Percentiles rank a stretch among this genome's conserved stretches.
phyloP scores from a whole-genome alignment of 106 monocot species.

The Xerophyta viscosa region DNA sequence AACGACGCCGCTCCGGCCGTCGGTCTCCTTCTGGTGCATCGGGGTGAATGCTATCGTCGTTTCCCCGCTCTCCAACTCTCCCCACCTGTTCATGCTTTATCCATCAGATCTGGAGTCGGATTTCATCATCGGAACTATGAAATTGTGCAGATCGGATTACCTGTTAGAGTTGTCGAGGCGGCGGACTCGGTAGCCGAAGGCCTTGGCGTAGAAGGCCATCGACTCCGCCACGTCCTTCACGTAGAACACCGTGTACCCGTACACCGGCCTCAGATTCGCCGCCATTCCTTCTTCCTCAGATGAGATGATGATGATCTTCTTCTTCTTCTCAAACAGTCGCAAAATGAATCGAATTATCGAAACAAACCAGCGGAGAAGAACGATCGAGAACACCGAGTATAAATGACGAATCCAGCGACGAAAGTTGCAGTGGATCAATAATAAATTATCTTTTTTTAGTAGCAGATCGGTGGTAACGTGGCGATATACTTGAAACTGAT shows the following conservation, averaged over 20 bases:
- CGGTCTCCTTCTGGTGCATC: conserved; percentile 70
- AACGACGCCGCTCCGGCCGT: conserved; percentile 41
- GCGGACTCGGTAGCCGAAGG: conserved; percentile 72
- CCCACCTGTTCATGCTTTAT: conserved; percentile 36
- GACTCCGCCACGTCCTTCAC: conserved; percentile 72
- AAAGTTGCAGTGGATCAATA: no score
- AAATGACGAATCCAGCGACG: no score
- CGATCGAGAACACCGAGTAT: no score
- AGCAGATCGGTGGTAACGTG: no score
- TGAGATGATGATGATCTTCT: no score
- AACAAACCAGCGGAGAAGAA: no score
- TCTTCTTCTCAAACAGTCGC: no score
- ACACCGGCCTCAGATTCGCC: conserved; percentile 24
- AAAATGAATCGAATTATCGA: no score
- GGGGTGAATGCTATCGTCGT: conserved; percentile 86
- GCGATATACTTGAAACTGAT: no score
- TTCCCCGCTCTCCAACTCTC: conserved; percentile 68
- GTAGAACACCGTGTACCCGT: conserved; percentile 77
- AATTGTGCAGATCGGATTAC: neutral
- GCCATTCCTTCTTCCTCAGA: conserved; percentile 7
- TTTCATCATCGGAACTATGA: no score
- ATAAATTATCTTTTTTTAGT: no score
- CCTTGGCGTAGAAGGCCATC: conserved; percentile 59
- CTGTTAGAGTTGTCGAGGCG: conserved; percentile 53
- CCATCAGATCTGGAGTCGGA: no score